Base-by-base conservation (phyloP, 2,329 filamentous ascomycete genomes). In the Trichophyton mentagrophytes region DNA sequence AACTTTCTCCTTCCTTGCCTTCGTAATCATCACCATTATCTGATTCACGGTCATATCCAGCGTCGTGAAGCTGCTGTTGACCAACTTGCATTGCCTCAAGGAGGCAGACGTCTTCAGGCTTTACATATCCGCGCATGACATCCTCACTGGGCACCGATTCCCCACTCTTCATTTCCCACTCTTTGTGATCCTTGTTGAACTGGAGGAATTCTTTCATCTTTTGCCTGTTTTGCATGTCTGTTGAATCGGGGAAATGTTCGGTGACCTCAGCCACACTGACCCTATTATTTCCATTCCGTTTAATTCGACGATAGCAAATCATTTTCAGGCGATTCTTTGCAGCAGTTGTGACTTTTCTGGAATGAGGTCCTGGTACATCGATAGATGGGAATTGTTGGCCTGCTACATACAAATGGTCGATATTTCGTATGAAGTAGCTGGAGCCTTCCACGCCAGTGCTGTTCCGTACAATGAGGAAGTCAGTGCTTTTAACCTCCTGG, bases 1-100 rank as follows among this genome's bases (percentile, higher is more conserved):
- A 81, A 59, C 86, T 89, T 67, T 91, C 86, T 61, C 85, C 80
- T 60, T 84, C 88, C 36, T 85, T 86, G 17, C 84, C 82, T 15
- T 83, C 82, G 30, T 85, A 79, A 27, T 83, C 80, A 8, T 82
- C 82, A 44, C 87, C 83, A 3, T 88, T 85, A 27, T 87, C 85
- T 77, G 83, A 77, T 64, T 80, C 80, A 47, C 79, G 78, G 63
- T 89, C 88, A 71, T 92, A 95, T 8, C 93, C 93, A 20, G 93
- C 89, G 72, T 97, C 93, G 64, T 88, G 85, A 33, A 99, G 83
- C 71, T 95, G 88, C 70, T 95, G 90, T 64, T 90, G 85, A 51
- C 93, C 93, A 44, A 96, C 87, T 72, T 97, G 90, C 92, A 97
- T 99, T 0, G 92, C 89, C 70, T 99, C 92, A 33, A 97, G 84